phyloP scores from a whole-genome alignment of 257 asterid species.

The Solanum commersonii region DNA sequence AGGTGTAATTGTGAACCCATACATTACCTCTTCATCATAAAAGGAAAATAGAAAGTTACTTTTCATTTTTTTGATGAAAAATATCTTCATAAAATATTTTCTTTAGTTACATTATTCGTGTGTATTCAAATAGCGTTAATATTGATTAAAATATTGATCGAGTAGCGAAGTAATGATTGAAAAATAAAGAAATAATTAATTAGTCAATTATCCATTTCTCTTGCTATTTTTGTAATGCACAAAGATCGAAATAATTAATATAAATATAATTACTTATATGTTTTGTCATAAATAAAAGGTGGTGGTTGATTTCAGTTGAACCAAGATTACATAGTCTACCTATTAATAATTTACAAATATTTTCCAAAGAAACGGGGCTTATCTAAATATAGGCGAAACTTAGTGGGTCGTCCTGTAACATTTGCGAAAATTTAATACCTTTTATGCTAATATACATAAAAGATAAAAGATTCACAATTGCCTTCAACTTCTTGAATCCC shows the following conservation, averaged over 20 bases:
- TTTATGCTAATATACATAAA: background rate
- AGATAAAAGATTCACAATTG: background rate
- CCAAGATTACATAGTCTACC: background rate
- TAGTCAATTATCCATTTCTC: background rate
- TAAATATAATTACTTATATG: too few species aligned
- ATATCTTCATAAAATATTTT: too few species aligned
- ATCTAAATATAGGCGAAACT: background rate
- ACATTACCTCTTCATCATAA: too few species aligned
- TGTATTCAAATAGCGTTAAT: background rate
- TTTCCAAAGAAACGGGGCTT: background rate
- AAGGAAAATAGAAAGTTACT: too few species aligned
- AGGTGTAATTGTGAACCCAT: too few species aligned
- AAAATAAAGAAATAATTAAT: background rate
- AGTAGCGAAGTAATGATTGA: background rate
- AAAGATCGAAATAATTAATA: background rate
- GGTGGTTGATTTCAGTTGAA: background rate
- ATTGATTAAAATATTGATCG: background rate
- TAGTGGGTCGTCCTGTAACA: background rate
- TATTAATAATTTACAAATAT: background rate
- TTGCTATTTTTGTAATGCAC: background rate
- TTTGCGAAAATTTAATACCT: background rate
- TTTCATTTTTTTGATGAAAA: too few species aligned
- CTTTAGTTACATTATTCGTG: too few species aligned
- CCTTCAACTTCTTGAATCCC: background rate
- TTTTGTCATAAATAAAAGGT: background rate